Conservation (phyloP, 257 asterid species). For the Gentiana straminea region DNA sequence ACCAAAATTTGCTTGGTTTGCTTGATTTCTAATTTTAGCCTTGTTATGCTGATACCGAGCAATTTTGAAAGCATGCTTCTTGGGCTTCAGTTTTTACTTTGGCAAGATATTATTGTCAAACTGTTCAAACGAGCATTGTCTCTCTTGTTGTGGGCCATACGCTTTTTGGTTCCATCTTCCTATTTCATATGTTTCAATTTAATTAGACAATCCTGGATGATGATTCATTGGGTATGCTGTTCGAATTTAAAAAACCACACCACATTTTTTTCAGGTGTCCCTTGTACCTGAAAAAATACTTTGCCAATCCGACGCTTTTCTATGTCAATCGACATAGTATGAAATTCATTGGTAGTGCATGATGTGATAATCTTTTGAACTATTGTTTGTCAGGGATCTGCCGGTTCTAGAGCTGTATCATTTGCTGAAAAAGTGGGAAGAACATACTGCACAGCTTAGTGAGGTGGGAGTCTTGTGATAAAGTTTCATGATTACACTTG, state of each 20-base stretch:
- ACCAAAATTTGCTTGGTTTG: too few relatives aligned
- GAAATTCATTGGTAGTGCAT: not conserved
- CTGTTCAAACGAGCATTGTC: too few relatives aligned
- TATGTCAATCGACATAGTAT: not conserved
- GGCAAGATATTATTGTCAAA: too few relatives aligned
- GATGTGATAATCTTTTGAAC: not conserved
- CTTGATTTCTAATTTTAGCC: too few relatives aligned
- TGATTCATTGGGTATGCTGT: too few relatives aligned
- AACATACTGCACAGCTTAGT: slow-evolving; percentile 34
- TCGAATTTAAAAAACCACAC: not conserved
- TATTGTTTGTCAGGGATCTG: slow-evolving; percentile 46
- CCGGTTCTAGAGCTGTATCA: slow-evolving; percentile 39
- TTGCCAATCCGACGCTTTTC: not conserved
- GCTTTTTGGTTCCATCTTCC: too few relatives aligned
- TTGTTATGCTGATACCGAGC: too few relatives aligned
- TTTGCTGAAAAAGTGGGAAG: slow-evolving; percentile 69
- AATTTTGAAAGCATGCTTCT: too few relatives aligned
- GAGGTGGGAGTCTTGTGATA: slow-evolving; percentile 32
- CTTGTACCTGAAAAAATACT: not conserved
- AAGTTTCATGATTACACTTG: not conserved
- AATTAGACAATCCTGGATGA: too few relatives aligned
- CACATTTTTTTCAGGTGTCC: not conserved
- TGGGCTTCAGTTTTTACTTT: too few relatives aligned
- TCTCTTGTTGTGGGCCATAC: too few relatives aligned
- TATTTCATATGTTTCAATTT: too few relatives aligned